Base-by-base conservation (phyloP, 2,329 filamentous ascomycete species). In the Diaporthe nobilis region DNA sequence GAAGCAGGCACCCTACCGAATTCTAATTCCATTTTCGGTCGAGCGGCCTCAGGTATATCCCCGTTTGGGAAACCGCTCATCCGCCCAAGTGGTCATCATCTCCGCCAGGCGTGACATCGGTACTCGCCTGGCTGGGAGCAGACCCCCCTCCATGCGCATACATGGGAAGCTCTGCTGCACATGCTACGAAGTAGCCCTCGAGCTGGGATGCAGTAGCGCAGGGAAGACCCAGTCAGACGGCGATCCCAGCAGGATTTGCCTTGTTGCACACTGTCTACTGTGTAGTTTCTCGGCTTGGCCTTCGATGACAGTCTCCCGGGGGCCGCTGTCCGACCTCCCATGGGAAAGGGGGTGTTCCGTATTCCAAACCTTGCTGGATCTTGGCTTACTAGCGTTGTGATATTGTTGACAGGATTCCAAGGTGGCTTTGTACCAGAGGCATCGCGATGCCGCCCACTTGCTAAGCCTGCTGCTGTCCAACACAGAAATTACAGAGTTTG, bases 1-100 rank as follows among this genome's bases (percentile, higher is more conserved):
- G 60, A 65, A 55, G 60, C 57, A 53, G 71, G 10, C 15, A n/a
- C 60, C 34, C 25, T 65, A 53, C 58, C 71, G 34, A 55, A 44
- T 65, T 22, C 34, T 42, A 73, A 42, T 55, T 44, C 71, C 71
- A 51, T 65, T 65, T 73, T 65, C 44, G 71, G 71, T 63, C 71
- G 60, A 65, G 34, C 49, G 58, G 71, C 57, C 34, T 68, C 39
- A 68, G 47, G 34, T 55, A 22, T 25, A 42, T 22, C 44, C 58
- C 58, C 28, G 25, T 55, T 73, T 53, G 58, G 71, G 71, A 55
- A 55, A 65, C 44, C 34, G 71, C 37, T 28, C 58, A 42, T 58
- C 17, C 25, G n/a, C 28, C 47, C 39, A 17, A 65, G 20, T 8
- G 25, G 71, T 53, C 47, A 49, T 73, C 71, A 65, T 55, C 44